Percentiles rank a stretch among this genome's conserved stretches.
Evolutionary conservation across 1,284 basidiomycete genomes (phyloP).

Genomic region (Leccinum fuscescens): DNA sequence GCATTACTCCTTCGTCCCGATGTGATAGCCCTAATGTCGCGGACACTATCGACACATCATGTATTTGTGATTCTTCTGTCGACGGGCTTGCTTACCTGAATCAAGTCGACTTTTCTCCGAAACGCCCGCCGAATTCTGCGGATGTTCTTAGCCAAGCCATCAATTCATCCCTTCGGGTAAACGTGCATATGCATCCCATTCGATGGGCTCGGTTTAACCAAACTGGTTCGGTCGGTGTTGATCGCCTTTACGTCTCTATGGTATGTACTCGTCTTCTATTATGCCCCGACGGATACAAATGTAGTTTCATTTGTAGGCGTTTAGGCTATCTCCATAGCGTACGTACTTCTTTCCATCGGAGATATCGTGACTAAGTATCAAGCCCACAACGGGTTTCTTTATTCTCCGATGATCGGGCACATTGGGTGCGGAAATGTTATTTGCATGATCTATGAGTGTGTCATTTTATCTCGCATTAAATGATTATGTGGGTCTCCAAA

Average conservation of each 20-base stretch:
- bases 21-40: constrained; percentile 15
- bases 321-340: constrained; percentile 20
- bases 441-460: constrained; percentile 18
- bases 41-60: not conserved
- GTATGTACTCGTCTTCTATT: constrained; percentile 10
- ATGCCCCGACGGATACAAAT: constrained; percentile 3
- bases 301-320: constrained; percentile 7
- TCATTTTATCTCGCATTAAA: constrained; percentile 24
- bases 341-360: constrained; percentile 21
- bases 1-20: constrained; percentile 15
- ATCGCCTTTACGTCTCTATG: constrained; percentile 19
- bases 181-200: constrained; percentile 2
- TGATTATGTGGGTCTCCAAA: constrained; percentile 16
- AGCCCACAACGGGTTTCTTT: constrained; percentile 18
- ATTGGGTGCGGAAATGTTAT: constrained; percentile 11
- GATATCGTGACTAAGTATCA: constrained; percentile 7
- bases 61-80: not conserved
- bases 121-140: constrained; percentile 6
- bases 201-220: not conserved
- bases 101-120: constrained; percentile 5
- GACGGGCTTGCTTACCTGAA: constrained; percentile 3
- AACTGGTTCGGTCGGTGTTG: not conserved
- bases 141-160: constrained; percentile 2
- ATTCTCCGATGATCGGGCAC: constrained; percentile 23
- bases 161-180: not conserved